phyloP scores from a whole-genome alignment of 2,329 filamentous ascomycete genomes.

The Colletotrichum paranaense region DNA sequence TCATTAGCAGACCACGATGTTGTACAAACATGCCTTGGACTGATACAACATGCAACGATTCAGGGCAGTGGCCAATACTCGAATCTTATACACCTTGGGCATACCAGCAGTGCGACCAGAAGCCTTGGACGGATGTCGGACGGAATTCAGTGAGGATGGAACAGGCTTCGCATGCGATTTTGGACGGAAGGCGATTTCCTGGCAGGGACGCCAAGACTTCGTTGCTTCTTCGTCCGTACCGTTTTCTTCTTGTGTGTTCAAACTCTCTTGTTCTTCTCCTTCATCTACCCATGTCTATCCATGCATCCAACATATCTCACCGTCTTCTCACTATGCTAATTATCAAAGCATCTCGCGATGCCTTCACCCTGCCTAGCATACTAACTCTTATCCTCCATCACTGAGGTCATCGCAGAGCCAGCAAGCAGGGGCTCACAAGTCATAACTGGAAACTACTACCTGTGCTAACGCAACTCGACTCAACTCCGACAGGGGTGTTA shows the following conservation, averaged over 20 bases:
- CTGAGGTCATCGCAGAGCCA: slow-evolving; percentile 19
- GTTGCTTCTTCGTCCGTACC: not conserved
- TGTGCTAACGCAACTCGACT: slow-evolving; percentile 1
- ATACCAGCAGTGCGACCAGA: not conserved
- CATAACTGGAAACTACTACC: slow-evolving; percentile 4
- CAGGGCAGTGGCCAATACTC: not conserved
- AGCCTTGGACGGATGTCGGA: not conserved
- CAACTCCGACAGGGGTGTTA: slow-evolving; percentile 16
- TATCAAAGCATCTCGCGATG: not conserved
- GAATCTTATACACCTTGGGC: not conserved
- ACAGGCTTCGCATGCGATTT: slow-evolving; percentile 28
- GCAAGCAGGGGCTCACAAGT: slow-evolving; percentile 16
- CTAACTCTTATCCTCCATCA: not conserved
- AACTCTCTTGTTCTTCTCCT: not conserved
- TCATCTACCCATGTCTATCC: not conserved
- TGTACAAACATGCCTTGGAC: not conserved
- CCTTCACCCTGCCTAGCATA: not conserved
- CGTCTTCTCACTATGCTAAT: not conserved
- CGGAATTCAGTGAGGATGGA: slow-evolving; percentile 14
- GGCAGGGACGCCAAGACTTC: slow-evolving; percentile 27
- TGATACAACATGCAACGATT: not conserved
- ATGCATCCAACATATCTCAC: not conserved
- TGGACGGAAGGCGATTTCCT: slow-evolving; percentile 23
- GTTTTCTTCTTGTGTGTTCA: not conserved
- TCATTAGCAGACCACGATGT: not conserved